Evolutionary conservation across 345 rosid genomes (phyloP).

Genomic region (Citrus medica): DNA sequence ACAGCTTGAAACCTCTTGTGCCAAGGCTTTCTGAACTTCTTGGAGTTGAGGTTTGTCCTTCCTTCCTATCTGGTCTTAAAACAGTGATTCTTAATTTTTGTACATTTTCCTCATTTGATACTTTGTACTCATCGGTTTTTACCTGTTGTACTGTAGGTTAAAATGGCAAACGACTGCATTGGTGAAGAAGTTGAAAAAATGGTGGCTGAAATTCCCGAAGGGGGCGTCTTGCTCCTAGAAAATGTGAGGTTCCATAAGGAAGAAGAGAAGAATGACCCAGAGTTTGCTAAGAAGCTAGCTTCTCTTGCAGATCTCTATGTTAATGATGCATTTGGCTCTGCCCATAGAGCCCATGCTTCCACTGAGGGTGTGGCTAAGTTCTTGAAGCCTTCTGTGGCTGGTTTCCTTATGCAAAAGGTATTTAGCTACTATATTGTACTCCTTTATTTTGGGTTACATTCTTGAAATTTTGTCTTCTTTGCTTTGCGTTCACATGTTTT

Average conservation of each 20-base stretch:
- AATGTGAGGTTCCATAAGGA: conserved; percentile 91
- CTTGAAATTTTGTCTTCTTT: not conserved
- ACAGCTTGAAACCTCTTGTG: conserved; percentile 91
- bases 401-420: conserved; percentile 95
- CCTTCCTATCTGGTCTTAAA: not conserved
- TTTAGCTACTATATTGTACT: not conserved
- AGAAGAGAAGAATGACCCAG: conserved; percentile 96
- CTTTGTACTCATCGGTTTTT: not conserved
- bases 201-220: conserved; percentile 64
- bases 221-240: conserved; percentile 83
- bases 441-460: not conserved
- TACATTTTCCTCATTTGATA: not conserved
- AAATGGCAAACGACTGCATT: conserved; percentile 79
- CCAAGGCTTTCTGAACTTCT: conserved; percentile 88
- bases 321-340: conserved; percentile 92
- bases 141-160: conserved; percentile 42
- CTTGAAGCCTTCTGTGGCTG: conserved; percentile 93
- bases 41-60: conserved; percentile 55
- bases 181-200: conserved; percentile 74
- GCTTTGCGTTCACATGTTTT: not conserved
- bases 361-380: conserved; percentile 86
- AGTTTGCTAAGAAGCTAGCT: conserved; percentile 90
- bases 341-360: conserved; percentile 95
- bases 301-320: conserved; percentile 82
- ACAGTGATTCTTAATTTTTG: not conserved